Evolutionary conservation across 108 stramenopile species (phyloP).

Genomic region (Cyclotella baltica): DNA sequence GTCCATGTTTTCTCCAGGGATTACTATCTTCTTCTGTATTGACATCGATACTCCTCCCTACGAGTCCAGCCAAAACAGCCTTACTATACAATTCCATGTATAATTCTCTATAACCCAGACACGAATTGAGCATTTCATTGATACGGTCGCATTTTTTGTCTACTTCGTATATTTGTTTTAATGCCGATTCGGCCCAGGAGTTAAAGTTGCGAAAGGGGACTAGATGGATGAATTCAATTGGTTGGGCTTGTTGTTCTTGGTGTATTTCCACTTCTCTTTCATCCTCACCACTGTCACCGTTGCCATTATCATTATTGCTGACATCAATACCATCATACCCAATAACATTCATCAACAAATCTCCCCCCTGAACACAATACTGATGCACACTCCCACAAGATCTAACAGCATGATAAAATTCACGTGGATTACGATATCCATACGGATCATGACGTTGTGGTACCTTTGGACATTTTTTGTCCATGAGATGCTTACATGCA

Average conservation of each 20-base stretch:
- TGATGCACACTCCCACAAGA: constrained; percentile 31
- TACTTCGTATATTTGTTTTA: constrained; percentile 36
- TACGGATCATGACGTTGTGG: constrained; percentile 25
- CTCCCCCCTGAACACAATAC: constrained; percentile 48
- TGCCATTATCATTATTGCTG: neutral
- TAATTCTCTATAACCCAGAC: constrained; percentile 44
- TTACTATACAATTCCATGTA: constrained; percentile 46
- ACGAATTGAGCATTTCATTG: constrained; percentile 27
- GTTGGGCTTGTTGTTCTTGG: neutral
- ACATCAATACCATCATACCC: constrained; percentile 7
- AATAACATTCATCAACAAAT: constrained; percentile 29
- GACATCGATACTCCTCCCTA: constrained; percentile 27
- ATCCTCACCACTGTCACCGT: constrained; percentile 7
- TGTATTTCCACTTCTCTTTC: neutral
- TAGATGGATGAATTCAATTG: constrained; percentile 34
- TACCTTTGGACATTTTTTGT: constrained; percentile 7
- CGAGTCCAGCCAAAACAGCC: constrained; percentile 30
- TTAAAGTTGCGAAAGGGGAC: constrained; percentile 44
- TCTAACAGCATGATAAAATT: constrained; percentile 16
- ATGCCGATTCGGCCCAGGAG: constrained; percentile 41
- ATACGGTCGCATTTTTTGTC: constrained; percentile 35
- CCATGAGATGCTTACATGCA: constrained; percentile 19
- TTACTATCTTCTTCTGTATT: neutral
- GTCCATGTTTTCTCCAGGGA: constrained; percentile 20
- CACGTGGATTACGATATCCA: constrained; percentile 31